phyloP scores from a whole-genome alignment of 176 grass and related monocot genomes.

The Phoenix roebelenii region DNA sequence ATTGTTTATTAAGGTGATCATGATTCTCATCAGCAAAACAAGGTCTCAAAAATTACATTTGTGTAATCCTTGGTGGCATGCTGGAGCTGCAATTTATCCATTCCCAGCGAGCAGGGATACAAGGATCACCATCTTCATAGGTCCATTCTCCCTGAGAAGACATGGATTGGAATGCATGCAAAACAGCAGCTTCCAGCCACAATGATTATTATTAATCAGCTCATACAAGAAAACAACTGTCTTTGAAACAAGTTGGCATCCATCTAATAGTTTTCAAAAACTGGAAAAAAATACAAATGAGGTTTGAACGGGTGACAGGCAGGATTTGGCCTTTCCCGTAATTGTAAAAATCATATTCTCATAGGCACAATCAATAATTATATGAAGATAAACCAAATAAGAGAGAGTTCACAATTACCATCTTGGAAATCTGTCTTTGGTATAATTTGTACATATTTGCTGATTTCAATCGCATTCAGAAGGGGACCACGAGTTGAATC shows the following conservation, averaged over 20 bases:
- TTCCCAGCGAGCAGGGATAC: conserved; percentile 6
- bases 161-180: conserved; percentile 3
- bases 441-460: conserved; percentile 8
- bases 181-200: conserved; percentile 2
- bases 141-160: conserved; percentile 6
- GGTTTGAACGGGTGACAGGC: too few species aligned
- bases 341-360: too few species aligned
- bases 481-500: conserved; percentile 4
- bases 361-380: too few species aligned
- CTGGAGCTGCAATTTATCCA: conserved; percentile 8
- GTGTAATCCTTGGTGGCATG: conserved; percentile 1
- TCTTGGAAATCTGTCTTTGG: conserved; percentile 8
- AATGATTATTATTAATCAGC: neutral
- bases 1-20: neutral
- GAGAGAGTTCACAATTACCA: neutral
- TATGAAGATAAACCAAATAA: neutral
- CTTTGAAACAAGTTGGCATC: neutral
- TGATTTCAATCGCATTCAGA: conserved; percentile 13
- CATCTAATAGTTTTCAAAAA: neutral
- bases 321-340: too few species aligned
- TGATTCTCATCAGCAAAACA: neutral
- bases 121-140: conserved; percentile 9
- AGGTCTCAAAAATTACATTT: conserved; percentile 1
- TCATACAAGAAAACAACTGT: neutral
- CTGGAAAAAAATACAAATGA: too few species aligned